Evolutionary conservation across 2,329 filamentous ascomycete genomes (phyloP).

Genomic region (Diaporthe longicolla): DNA sequence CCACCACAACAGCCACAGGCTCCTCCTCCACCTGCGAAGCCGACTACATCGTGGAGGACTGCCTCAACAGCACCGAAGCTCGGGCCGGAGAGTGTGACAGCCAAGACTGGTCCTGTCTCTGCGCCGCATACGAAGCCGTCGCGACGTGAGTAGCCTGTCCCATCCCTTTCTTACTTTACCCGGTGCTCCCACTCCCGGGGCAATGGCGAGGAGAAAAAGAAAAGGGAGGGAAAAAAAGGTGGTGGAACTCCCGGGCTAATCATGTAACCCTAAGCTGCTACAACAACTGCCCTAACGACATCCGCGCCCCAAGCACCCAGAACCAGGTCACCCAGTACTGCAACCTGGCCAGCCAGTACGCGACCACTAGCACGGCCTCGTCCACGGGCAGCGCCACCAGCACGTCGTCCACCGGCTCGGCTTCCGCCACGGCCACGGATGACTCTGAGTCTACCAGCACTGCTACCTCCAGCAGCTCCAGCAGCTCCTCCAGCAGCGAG

Average conservation of each 20-base stretch:
- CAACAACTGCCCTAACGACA: slow-evolving; percentile 70
- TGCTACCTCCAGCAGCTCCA: slow-evolving; percentile 28
- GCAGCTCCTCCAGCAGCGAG: slow-evolving; percentile 24
- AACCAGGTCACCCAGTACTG: slow-evolving; percentile 61
- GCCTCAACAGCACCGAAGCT: slow-evolving; percentile 56
- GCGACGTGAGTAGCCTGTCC: slow-evolving; percentile 57
- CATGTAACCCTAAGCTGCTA: slow-evolving; percentile 60
- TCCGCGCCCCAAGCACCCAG: slow-evolving; percentile 52
- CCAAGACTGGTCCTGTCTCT: slow-evolving; percentile 63
- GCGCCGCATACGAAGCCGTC: slow-evolving; percentile 59
- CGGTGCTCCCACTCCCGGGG: too few relatives aligned
- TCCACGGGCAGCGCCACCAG: slow-evolving; percentile 43
- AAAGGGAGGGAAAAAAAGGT: background rate
- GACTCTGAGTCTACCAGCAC: slow-evolving; percentile 36
- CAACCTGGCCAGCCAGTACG: slow-evolving; percentile 60
- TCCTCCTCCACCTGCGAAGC: slow-evolving; percentile 56
- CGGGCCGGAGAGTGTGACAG: slow-evolving; percentile 56
- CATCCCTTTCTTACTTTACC: background rate
- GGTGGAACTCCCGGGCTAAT: background rate
- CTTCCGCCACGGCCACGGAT: slow-evolving; percentile 30
- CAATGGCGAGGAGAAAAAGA: background rate
- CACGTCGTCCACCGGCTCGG: slow-evolving; percentile 44
- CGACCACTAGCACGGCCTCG: slow-evolving; percentile 46
- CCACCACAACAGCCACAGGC: slow-evolving; percentile 54
- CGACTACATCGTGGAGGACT: slow-evolving; percentile 62